Percentiles rank a stretch among this genome's conserved stretches.
These are phyloP conservation scores for Colletotrichum limetticola DNA, from an alignment of 2,329 filamentous ascomycete genomes.

Conservation along the genomic window DNA sequence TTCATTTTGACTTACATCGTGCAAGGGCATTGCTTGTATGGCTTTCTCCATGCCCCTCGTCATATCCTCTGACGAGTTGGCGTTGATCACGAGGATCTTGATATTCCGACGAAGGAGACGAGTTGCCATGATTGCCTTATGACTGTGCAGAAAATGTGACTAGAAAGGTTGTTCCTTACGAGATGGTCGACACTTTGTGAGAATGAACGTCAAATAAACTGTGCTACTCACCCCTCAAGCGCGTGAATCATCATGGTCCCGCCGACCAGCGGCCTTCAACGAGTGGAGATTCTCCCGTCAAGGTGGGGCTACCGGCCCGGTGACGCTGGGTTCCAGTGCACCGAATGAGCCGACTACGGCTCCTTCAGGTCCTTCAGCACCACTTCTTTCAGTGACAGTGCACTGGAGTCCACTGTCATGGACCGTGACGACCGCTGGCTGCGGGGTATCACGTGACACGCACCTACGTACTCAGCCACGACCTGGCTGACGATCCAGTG, in stretches of 20 bases:
- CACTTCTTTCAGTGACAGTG: conserved; percentile 3
- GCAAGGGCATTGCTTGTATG: conserved; percentile 54
- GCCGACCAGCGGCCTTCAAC: conserved; percentile 1
- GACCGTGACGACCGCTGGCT: conserved; percentile 11
- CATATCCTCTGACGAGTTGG: conserved; percentile 81
- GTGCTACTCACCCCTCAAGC: conserved; percentile 4
- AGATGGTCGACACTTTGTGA: not conserved
- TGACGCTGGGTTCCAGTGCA: not conserved
- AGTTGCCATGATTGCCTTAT: conserved; percentile 40
- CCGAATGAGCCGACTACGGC: not conserved
- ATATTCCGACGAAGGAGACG: conserved; percentile 44
- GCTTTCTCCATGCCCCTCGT: conserved; percentile 70
- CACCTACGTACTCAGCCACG: conserved; percentile 23
- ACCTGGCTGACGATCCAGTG: conserved; percentile 30
- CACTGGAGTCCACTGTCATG: too few relatives aligned
- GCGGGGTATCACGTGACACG: conserved; percentile 52
- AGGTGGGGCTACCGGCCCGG: not conserved
- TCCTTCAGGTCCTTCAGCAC: not conserved
- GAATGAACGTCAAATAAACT: not conserved
- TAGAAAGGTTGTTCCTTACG: not conserved
- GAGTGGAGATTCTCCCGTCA: not conserved
- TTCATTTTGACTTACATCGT: conserved; percentile 44
- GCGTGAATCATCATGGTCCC: not conserved
- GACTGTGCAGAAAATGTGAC: not conserved
- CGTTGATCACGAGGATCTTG: conserved; percentile 79